Evolutionary conservation across 192 early-diverging fungal genomes (phyloP).

Genomic region (Spizellomyces sp.): DNA sequence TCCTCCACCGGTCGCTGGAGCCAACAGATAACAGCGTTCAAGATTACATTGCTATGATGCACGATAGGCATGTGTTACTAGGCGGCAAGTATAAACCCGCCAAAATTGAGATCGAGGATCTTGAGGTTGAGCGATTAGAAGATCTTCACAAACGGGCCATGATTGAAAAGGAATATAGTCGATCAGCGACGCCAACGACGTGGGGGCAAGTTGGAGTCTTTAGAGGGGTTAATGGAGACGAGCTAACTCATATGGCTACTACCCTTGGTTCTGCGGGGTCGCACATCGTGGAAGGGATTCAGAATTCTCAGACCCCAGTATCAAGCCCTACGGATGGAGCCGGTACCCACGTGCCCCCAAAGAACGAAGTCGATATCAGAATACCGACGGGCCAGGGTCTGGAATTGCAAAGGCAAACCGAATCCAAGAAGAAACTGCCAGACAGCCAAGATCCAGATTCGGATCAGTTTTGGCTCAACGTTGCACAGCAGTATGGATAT

Average conservation of each 20-base stretch:
- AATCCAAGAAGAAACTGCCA: background rate
- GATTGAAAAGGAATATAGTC: no score
- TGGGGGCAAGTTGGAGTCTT: background rate
- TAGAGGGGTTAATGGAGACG: no score
- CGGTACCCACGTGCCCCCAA: background rate
- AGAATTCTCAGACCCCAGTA: no score
- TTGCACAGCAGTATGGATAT: conserved; percentile 44
- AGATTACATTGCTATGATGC: conserved; percentile 39
- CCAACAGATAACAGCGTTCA: conserved; percentile 40
- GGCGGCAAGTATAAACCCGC: background rate
- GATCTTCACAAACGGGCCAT: conserved; percentile 7
- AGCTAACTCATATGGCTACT: no score
- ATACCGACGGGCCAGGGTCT: background rate
- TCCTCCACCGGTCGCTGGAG: conserved; percentile 48
- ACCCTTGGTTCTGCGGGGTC: no score
- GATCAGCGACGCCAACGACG: no score
- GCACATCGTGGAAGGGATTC: no score
- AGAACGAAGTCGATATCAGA: background rate
- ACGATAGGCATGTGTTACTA: conserved; percentile 10
- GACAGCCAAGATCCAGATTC: background rate
- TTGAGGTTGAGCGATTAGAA: conserved; percentile 27
- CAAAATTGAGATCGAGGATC: conserved; percentile 25
- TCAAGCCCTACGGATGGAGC: background rate
- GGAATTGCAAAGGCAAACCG: background rate
- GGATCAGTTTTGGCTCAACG: background rate